Conservation (phyloP, 2,329 filamentous ascomycete species). For the Xylaria hypoxylon region DNA sequence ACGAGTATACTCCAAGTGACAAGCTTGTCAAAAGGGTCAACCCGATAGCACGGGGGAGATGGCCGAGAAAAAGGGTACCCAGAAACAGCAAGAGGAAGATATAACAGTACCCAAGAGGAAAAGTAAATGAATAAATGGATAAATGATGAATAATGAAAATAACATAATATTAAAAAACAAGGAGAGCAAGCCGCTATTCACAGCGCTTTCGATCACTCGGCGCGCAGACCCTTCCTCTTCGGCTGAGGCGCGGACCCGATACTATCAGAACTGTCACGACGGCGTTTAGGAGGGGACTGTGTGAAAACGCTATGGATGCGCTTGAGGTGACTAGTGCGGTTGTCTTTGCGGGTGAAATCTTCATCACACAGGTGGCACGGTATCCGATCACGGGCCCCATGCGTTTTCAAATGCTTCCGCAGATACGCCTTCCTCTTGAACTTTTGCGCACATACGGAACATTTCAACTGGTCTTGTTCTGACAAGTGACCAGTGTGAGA, state of each 20-base stretch:
- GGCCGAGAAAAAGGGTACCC: neutral
- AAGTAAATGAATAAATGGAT: neutral
- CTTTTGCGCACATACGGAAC: neutral
- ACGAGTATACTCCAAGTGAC: neutral
- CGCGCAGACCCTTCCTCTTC: slow-evolving; percentile 3
- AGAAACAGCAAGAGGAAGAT: too few relatives aligned
- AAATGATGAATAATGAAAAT: neutral
- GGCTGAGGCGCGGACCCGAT: neutral
- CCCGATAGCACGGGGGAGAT: neutral
- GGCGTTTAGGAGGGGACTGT: slow-evolving; percentile 8
- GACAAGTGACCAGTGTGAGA: neutral
- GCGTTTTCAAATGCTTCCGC: slow-evolving; percentile 17
- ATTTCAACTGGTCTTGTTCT: neutral
- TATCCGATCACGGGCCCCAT: neutral
- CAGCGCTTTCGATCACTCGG: neutral
- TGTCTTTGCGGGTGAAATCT: slow-evolving; percentile 30
- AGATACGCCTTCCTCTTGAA: slow-evolving; percentile 17
- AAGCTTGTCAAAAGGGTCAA: neutral
- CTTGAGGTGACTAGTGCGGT: slow-evolving; percentile 13
- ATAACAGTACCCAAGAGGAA: neutral
- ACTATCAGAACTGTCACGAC: slow-evolving; percentile 13
- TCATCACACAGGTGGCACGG: slow-evolving; percentile 3
- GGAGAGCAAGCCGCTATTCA: neutral
- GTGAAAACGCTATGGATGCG: neutral
- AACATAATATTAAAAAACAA: neutral